These are phyloP conservation scores for Hemisphaericaspora lyxosophila DNA, from an alignment of 1,139 yeast species.

Conservation along the genomic window DNA sequence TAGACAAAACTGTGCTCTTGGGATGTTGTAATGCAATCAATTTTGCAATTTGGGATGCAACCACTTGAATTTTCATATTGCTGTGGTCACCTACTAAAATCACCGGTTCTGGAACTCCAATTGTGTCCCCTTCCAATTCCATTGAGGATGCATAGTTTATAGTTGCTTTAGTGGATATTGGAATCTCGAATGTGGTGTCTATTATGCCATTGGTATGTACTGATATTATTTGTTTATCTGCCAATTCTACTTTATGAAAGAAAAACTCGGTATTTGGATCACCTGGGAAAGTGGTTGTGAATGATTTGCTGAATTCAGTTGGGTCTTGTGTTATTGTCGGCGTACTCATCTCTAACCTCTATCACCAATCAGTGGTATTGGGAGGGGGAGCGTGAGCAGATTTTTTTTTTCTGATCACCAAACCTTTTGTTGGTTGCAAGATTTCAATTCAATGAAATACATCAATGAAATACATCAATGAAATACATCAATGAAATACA, in stretches of 20 bases:
- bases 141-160: constrained; percentile 21
- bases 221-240: constrained; percentile 36
- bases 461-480: no score
- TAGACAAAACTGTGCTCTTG: constrained; percentile 35
- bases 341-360: background rate
- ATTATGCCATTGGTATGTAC: constrained; percentile 38
- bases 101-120: constrained; percentile 33
- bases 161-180: constrained; percentile 36
- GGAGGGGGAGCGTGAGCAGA: no score
- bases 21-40: constrained; percentile 28
- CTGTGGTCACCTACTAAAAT: constrained; percentile 41
- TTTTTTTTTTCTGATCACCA: no score
- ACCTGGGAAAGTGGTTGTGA: constrained; percentile 16
- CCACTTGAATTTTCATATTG: constrained; percentile 40
- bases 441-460: no score
- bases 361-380: no score
- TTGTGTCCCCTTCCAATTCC: constrained; percentile 15
- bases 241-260: constrained; percentile 39
- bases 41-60: constrained; percentile 47
- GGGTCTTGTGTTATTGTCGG: constrained; percentile 17
- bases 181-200: constrained; percentile 45
- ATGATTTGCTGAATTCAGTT: constrained; percentile 21
- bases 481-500: no score
- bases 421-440: no score
- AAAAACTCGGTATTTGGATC: constrained; percentile 21